A percentile compares a stretch with the other conserved stretches of the same genome.
Evolutionary conservation across 257 asterid genomes (phyloP).

Genomic region (Striga asiatica): DNA sequence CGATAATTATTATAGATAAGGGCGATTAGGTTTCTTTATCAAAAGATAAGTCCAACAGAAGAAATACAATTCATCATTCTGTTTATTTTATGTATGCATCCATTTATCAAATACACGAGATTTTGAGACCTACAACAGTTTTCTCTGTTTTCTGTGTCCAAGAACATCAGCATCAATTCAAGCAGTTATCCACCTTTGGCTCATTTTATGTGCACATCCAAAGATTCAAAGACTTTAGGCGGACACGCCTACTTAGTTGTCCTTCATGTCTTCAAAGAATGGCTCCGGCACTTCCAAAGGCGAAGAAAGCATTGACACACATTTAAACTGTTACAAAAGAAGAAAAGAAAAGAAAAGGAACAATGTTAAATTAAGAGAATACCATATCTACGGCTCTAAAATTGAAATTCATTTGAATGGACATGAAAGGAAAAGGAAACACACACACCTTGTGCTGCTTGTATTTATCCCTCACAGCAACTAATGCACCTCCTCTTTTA

Average conservation of each 20-base stretch:
- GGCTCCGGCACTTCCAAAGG: constrained; percentile 35
- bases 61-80: no score
- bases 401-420: neutral
- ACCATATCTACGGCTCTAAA: neutral
- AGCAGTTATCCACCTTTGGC: neutral
- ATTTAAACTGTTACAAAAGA: constrained; percentile 36
- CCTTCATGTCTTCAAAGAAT: constrained; percentile 32
- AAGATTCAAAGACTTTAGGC: constrained; percentile 22
- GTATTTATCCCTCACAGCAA: constrained; percentile 66
- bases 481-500: constrained; percentile 36
- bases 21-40: no score
- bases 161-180: no score
- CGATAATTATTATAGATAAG: no score
- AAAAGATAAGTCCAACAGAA: no score
- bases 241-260: neutral
- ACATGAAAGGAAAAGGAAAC: neutral
- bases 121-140: no score
- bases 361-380: neutral
- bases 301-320: constrained; percentile 34
- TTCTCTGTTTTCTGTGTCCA: no score
- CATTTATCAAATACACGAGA: no score
- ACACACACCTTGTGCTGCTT: constrained; percentile 44
- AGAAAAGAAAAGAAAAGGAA: neutral
- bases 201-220: constrained; percentile 12
- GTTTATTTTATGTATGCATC: no score